Evolutionary conservation across 2,329 filamentous ascomycete species (phyloP), one percentile per base, ranked within the genome.

Genomic region (Ascochyta lentis): DNA sequence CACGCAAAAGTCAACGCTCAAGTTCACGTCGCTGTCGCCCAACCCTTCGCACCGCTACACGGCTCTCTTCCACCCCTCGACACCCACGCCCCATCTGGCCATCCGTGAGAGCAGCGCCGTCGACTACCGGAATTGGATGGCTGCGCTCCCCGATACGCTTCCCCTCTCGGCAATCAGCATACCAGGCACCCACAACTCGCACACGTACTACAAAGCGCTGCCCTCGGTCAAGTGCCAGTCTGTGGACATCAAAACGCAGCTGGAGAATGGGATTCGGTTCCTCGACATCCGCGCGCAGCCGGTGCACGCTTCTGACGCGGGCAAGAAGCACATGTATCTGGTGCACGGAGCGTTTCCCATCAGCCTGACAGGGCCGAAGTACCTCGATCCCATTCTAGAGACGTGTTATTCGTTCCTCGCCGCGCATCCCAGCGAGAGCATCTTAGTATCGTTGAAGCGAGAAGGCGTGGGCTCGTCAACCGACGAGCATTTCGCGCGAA

Each of bases 221-320:
- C 95, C 95, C 1, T 96, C 92, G 1, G 95, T 98, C 34, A 89
- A 95, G 35, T 98, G 95, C 76, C 95, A 99, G 78, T 88, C 90
- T 31, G 91, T 93, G 16, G 81, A 85, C 58, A 83, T 96, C 5
- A 81, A 82, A 44, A 86, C 89, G 49, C 95, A 99, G 77, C 86
- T 99, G 26, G 82, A 87, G 53, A 94, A 96, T 72, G 95, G 95
- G 26, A 89, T 98, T 41, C 91, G 95, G 47, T 98, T 97, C 81
- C 87, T 99, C 64, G 95, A 99, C 73, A 86, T 99, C 59, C 88
- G 95, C 47, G 89, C 97, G 1, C 88, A 90, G 66, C 86, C 86
- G 1, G 80, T 83, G 27, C 80, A 80, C 48, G 81, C 85, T 1
- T 79, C 83, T 1, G 81, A 89, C 49, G 72, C 78, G 0, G 80